These are phyloP conservation scores for Leishmania arabica DNA, from an alignment of 208 protist species.

Conservation along the genomic window DNA sequence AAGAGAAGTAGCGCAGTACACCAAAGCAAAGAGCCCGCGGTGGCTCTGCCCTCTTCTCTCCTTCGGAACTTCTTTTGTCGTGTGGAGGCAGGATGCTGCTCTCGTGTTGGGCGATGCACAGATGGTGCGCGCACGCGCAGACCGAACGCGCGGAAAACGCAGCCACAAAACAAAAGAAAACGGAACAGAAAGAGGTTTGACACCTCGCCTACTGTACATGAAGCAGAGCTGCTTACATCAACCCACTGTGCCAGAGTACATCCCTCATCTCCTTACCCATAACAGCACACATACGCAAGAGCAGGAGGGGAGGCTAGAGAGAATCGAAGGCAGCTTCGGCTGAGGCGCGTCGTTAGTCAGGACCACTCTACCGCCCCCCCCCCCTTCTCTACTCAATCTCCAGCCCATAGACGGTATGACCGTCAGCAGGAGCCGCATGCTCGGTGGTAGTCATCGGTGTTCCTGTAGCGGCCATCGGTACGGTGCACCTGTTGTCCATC, in stretches of 20 bases:
- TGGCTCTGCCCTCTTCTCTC: neutral
- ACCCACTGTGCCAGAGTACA: neutral
- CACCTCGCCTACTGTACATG: constrained; percentile 9
- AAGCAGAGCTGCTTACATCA: constrained; percentile 6
- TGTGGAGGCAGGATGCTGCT: neutral
- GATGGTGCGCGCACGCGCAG: neutral
- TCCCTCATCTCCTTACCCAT: neutral
- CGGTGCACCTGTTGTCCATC: constrained; percentile 1
- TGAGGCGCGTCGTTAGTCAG: neutral
- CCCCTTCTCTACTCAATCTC: constrained; percentile 23
- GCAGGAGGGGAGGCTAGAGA: neutral
- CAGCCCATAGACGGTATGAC: constrained; percentile 16
- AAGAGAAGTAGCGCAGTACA: neutral
- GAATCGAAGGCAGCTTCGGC: neutral
- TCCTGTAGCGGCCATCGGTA: neutral
- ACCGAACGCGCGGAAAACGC: neutral
- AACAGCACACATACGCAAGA: neutral
- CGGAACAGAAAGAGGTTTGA: neutral
- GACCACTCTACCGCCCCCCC: neutral
- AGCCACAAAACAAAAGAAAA: constrained; percentile 10
- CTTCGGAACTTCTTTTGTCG: neutral
- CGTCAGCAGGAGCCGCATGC: neutral
- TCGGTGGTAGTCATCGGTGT: neutral
- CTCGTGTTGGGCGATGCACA: neutral
- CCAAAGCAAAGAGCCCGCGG: neutral